phyloP scores from a whole-genome alignment of 768 basidiomycete genomes.

The Kwoniella dejecticola region DNA sequence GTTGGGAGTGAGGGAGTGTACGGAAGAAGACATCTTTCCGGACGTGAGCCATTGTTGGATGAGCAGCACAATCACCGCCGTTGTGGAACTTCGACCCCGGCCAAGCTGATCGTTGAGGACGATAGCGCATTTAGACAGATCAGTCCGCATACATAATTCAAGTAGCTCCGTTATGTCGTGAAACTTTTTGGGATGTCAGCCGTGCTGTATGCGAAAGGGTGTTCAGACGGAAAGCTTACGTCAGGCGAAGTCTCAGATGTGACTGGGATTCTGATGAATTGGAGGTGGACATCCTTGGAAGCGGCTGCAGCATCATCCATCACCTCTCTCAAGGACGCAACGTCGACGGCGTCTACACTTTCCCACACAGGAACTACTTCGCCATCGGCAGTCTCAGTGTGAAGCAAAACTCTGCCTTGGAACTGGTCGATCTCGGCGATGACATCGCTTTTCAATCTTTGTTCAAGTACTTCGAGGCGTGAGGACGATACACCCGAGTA shows the following conservation, averaged over 20 bases:
- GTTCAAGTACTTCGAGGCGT: conserved; percentile 85
- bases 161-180: conserved; percentile 61
- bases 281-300: conserved; percentile 63
- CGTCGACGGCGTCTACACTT: conserved; percentile 69
- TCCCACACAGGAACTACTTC: conserved; percentile 94
- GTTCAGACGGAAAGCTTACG: conserved; percentile 34
- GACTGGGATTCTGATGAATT: conserved; percentile 84
- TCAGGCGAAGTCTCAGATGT: conserved; percentile 73
- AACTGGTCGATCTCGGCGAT: conserved; percentile 77
- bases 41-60: conserved; percentile 74
- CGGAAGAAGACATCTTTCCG: conserved; percentile 12
- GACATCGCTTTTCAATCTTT: conserved; percentile 84
- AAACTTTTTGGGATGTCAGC: conserved; percentile 37
- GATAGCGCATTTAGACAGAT: conserved; percentile 68
- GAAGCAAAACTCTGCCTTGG: conserved; percentile 81
- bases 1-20: conserved; percentile 15
- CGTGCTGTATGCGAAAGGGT: not conserved
- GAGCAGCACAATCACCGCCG: conserved; percentile 82
- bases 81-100: conserved; percentile 83
- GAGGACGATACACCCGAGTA: conserved; percentile 93
- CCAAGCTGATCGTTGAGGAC: conserved; percentile 94
- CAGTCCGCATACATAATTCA: conserved; percentile 71
- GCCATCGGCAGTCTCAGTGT: conserved; percentile 84
- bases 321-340: conserved; percentile 81
- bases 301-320: conserved; percentile 62